phyloP scores from a whole-genome alignment of 2,329 filamentous ascomycete genomes.

The Hypocreales sp. region DNA sequence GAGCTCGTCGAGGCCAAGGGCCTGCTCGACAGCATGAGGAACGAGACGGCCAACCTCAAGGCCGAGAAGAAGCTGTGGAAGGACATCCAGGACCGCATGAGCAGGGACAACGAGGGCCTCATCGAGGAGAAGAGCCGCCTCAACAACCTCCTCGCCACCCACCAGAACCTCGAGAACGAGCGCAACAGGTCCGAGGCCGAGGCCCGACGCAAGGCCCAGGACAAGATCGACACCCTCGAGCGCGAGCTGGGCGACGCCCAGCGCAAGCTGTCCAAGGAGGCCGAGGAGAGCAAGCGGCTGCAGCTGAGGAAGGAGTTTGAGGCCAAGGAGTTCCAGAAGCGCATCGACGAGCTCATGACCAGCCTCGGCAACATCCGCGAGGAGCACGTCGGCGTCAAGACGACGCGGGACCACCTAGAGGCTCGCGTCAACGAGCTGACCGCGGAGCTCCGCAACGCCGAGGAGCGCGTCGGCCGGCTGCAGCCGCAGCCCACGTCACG shows the following conservation, averaged over 20 bases:
- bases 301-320: conserved; percentile 82
- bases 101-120: conserved; percentile 73
- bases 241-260: conserved; percentile 64
- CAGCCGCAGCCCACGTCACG: conserved; percentile 63
- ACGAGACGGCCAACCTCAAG: conserved; percentile 83
- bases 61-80: conserved; percentile 93
- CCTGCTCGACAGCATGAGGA: conserved; percentile 70
- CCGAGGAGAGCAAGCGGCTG: conserved; percentile 72
- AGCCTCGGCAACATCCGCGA: conserved; percentile 71
- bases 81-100: conserved; percentile 76
- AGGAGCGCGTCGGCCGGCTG: conserved; percentile 71
- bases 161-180: conserved; percentile 85
- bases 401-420: conserved; percentile 77
- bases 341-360: conserved; percentile 79
- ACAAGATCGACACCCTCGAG: conserved; percentile 64
- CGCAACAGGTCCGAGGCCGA: conserved; percentile 76
- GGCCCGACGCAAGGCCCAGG: conserved; percentile 62
- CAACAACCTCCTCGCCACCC: conserved; percentile 65
- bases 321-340: conserved; percentile 70
- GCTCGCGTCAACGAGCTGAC: conserved; percentile 76
- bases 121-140: conserved; percentile 73
- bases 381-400: conserved; percentile 74
- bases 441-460: conserved; percentile 74
- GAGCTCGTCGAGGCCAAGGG: conserved; percentile 79
- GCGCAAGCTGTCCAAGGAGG: conserved; percentile 67